Evolutionary conservation across 2,329 filamentous ascomycete species (phyloP).

Genomic region (Clarireedia paspali): DNA sequence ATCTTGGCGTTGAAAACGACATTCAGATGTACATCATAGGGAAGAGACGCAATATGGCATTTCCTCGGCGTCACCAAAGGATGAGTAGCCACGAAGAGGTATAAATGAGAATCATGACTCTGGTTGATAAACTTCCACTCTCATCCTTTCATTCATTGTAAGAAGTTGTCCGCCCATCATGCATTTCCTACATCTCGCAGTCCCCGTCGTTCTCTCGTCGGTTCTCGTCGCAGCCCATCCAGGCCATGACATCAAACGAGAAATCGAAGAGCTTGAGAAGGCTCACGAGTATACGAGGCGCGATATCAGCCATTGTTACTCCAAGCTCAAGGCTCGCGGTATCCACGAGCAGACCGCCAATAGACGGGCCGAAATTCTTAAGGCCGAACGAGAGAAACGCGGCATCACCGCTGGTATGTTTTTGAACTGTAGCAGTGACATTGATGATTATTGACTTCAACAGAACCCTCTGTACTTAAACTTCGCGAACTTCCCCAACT

Average conservation of each 20-base stretch:
- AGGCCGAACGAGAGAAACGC: conserved; percentile 8
- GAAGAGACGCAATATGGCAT: neutral
- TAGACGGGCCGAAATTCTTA: conserved; percentile 10
- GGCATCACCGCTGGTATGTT: conserved; percentile 7
- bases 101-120: too few species aligned
- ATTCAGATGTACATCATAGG: neutral
- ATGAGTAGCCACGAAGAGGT: too few species aligned
- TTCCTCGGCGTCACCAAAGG: too few species aligned
- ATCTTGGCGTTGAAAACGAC: neutral
- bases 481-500: conserved; percentile 2
- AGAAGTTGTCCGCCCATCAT: neutral
- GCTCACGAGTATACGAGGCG: neutral
- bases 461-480: conserved; percentile 12
- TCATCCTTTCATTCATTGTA: too few species aligned
- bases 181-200: conserved; percentile 4
- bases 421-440: too few species aligned
- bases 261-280: neutral
- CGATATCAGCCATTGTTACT: conserved; percentile 8
- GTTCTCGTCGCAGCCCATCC: conserved; percentile 3
- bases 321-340: conserved; percentile 30
- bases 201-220: neutral
- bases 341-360: conserved; percentile 20
- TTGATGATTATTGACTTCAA: too few species aligned
- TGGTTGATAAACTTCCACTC: too few species aligned
- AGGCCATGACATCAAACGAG: conserved; percentile 1